Evolutionary conservation across 2,329 filamentous ascomycete species (phyloP), one percentile per base, ranked within the genome.

Genomic region (Exophiala alcalophila): DNA sequence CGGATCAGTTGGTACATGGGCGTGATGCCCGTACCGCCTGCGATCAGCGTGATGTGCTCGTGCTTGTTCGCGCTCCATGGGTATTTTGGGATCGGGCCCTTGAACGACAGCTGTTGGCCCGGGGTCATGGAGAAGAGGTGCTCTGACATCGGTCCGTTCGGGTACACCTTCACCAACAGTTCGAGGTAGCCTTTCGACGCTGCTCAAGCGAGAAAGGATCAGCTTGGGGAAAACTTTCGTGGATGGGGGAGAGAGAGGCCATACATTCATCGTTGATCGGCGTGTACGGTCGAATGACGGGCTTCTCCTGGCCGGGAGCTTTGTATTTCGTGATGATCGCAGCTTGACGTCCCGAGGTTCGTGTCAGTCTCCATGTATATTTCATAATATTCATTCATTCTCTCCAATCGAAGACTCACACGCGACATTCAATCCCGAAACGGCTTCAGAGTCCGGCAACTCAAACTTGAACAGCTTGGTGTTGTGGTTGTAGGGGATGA

Each of bases 1-100:
- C 87, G 87, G 54, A 81, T 75, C 31, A 98, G 81, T 75, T 98
- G 92, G 76, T 86, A 97, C 91, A 97, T 96, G 57, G 92, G 92
- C 8, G 92, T 92, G 66, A 98, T 94, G 49, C 92, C 92, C 5
- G 92, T 96, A 54, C 92, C 92, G 59, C 92, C 92, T n/a, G 91
- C 88, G 52, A 98, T 67, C 57, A 72, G 54, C 37, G 61, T 64
- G 55, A 73, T 63, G 73, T 97, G 89, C 49, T 86, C 73, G 73
- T 96, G 90, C 79, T 95, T 96, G 78, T 97, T 97, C 56, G 83
- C 62, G 39, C 79, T 63, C 90, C 90, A 97, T 21, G 80, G 69
- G 69, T 96, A 97, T 71, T 98, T 98, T 59, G 88, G 86, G 26
- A 98, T 80, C 2, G 92, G 92, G 12, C 92, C 92, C 77, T 98